phyloP scores from a whole-genome alignment of 1,139 yeast genomes.

The Sugiyamaella grinbergsii region DNA sequence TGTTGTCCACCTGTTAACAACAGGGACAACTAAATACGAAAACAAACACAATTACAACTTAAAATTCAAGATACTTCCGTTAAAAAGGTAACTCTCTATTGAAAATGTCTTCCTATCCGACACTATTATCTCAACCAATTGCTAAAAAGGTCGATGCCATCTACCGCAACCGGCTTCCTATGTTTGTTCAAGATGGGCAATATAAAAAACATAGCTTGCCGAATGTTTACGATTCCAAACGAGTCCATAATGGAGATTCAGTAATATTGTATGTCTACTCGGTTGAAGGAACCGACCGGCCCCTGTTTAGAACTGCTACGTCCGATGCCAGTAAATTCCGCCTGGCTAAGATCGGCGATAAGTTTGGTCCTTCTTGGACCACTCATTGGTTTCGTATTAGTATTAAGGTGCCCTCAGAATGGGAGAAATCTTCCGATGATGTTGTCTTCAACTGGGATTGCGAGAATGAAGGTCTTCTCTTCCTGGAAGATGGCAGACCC shows the following conservation, averaged over 20 bases:
- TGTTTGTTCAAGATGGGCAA: slow-evolving; percentile 72
- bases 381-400: slow-evolving; percentile 87
- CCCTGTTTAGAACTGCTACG: slow-evolving; percentile 71
- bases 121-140: slow-evolving; percentile 51
- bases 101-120: slow-evolving; percentile 22
- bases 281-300: slow-evolving; percentile 63
- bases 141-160: slow-evolving; percentile 83
- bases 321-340: slow-evolving; percentile 63
- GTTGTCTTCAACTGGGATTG: slow-evolving; percentile 84
- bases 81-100: too few relatives aligned
- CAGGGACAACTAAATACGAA: background rate
- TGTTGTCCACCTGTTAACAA: slow-evolving; percentile 8
- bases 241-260: slow-evolving; percentile 48
- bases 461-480: slow-evolving; percentile 81
- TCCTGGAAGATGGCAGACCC: slow-evolving; percentile 65
- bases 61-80: too few relatives aligned
- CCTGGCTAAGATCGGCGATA: slow-evolving; percentile 65
- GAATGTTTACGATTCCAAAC: slow-evolving; percentile 65
- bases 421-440: slow-evolving; percentile 39
- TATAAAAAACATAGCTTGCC: slow-evolving; percentile 74
- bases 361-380: slow-evolving; percentile 96
- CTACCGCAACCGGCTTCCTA: slow-evolving; percentile 75
- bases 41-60: too few relatives aligned
- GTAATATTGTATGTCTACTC: slow-evolving; percentile 57
- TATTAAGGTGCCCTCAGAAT: slow-evolving; percentile 58